Base-by-base conservation (phyloP, 1,284 basidiomycete genomes). In the Moesziomyces sp. region DNA sequence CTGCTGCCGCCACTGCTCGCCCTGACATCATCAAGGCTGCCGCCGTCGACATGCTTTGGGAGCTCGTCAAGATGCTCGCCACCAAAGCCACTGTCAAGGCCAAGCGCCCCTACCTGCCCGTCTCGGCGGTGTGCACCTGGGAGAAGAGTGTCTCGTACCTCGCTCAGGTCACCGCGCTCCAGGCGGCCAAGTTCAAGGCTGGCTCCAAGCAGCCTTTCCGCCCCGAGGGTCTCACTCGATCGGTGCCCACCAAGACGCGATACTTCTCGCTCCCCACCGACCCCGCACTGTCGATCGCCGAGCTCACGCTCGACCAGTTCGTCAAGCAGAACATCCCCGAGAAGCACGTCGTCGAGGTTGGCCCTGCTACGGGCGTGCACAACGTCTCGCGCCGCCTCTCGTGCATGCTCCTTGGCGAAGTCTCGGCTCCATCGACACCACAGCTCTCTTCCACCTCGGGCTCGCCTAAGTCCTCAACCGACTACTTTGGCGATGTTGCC, bases 111-210 rank as follows among this genome's bases (percentile, higher is more conserved):
- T 71, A 69, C 51, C 30, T 67, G 40, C 74, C 76, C 9, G 67
- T 77, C 40, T 67, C 74, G 40, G 74, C 74, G 6, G 60, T 65
- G 9, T 78, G 76, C 68, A 62, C 70, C 3, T 76, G 74, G 74
- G 65, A 78, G 65, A 63, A 60, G 49, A 74, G 63, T 38, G 44
- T 60, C 48, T 64, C 59, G 13, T 61, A 67, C 59, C 53, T 76
- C 14, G 74, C 68, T n/a, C 54, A 76, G 46, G 74, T 76, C 18
- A 60, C 55, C 5, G 59, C 64, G 3, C 46, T 70, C 18, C 70
- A 64, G 47, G 50, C 57, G 9, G 74, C 68, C 60, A 76, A 73
- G 63, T 64, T 72, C 55, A 64, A 71, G 58, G 49, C 57, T 1
- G 68, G 68, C 14, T 69, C 60, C 52, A 63, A 65, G 62, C 50